Evolutionary conservation across 2,329 filamentous ascomycete species (phyloP).

Genomic region (Lecanoromycetidae sp.): DNA sequence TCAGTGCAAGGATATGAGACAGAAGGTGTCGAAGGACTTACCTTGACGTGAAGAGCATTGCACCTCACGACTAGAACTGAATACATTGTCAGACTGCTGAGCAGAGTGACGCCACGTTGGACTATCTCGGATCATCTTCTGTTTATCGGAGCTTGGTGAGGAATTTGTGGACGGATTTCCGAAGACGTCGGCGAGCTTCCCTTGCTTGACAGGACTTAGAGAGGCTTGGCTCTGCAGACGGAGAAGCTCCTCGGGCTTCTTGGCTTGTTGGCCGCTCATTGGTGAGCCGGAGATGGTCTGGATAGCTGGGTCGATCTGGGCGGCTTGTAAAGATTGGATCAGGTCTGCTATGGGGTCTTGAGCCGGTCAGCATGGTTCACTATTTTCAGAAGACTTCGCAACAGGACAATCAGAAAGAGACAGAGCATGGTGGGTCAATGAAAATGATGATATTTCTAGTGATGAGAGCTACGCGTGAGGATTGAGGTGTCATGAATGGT

Average conservation of each 20-base stretch:
- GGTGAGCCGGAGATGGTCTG: slow-evolving; percentile 14
- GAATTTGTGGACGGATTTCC: slow-evolving; percentile 2
- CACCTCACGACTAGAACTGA: slow-evolving; percentile 4
- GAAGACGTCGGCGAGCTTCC: not conserved
- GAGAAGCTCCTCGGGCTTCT: not conserved
- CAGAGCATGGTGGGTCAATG: not conserved
- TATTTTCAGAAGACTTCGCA: too few species aligned
- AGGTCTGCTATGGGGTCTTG: slow-evolving; percentile 4
- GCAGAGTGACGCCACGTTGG: slow-evolving; percentile 14
- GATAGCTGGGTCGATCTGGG: slow-evolving; percentile 12
- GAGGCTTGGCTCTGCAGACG: not conserved
- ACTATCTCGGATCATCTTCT: slow-evolving; percentile 11
- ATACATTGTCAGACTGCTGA: slow-evolving; percentile 14
- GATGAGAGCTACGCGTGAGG: too few species aligned
- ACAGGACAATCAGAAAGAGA: not conserved
- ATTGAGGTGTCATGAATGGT: too few species aligned
- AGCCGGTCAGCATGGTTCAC: too few species aligned
- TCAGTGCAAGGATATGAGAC: not conserved
- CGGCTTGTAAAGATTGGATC: slow-evolving; percentile 10
- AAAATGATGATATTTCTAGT: too few species aligned
- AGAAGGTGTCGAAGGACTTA: not conserved
- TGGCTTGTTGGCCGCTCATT: not conserved
- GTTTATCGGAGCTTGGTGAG: slow-evolving; percentile 9
- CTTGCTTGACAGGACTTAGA: slow-evolving; percentile 5
- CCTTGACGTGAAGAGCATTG: not conserved